Base-by-base conservation (phyloP, 805 yeast species). In the Schwanniomyces yamadae region DNA sequence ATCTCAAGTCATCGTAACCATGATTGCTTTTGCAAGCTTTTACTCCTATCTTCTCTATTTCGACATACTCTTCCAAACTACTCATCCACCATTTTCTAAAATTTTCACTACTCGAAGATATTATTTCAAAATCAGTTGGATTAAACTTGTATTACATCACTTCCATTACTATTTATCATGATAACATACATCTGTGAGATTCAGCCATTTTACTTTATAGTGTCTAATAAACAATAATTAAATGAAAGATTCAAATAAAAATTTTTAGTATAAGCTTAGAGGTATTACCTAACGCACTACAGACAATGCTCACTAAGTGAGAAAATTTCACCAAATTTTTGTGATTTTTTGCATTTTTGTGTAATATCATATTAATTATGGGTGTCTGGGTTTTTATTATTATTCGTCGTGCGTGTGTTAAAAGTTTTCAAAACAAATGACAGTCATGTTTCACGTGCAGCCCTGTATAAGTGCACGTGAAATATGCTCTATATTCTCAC, bases 171-270 rank as follows among this genome's bases (percentile, higher is more conserved):
- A 16, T 5, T 9, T 16, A 27, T 27, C 15, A 14, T 27, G 18
- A 28, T 32, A 55, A 85, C 95, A 74, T 87, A 86, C 95, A 84
- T 88, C 96, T 87, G 78, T 87, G 95, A 70, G 95, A 83, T 80
- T 86, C 95, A 78, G 95, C 89, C 95, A 87, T 87, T 75, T 71
- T 78, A 34, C 42, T 44, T 33, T 23, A 41, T 46, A 29, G 24
- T 34, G 31, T 33, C 27, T 19, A 31, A 20, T 28, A 33, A 31
- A 31, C 39, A 21, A 36, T 30, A 23, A 23, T 23, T 36, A 30
- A 16, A 25, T 28, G 27, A 28, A 19, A 23, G 18, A 28, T 34
- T 28, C 31, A 39, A 28, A 23, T 27, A 37, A 34, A 40, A 40
- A 35, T 35, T 37, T 40, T 40, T 33, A 31, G 22, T 27, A 32